A percentile compares a stretch with the other conserved stretches of the same genome.
Evolutionary conservation across 306 rosid genomes (phyloP).

Genomic region (Vigna angularis): DNA sequence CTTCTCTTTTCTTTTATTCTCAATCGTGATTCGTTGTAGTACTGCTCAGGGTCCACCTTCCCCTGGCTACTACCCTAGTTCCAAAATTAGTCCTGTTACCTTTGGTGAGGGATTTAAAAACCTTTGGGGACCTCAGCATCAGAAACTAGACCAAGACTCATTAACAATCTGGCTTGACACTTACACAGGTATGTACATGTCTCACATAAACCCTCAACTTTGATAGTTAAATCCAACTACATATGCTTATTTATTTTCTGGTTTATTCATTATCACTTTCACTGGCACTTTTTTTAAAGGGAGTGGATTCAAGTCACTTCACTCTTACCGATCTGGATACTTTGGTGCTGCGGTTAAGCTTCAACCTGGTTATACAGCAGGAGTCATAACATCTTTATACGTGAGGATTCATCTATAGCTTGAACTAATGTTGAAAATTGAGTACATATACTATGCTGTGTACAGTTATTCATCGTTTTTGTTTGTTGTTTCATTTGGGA

Average conservation of each 20-base stretch:
- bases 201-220: slow-evolving; percentile 5
- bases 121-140: slow-evolving; percentile 90
- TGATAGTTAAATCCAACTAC: background rate
- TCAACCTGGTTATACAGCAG: slow-evolving; percentile 89
- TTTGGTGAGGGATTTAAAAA: slow-evolving; percentile 71
- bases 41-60: slow-evolving; percentile 76
- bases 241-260: background rate
- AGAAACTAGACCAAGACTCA: slow-evolving; percentile 61
- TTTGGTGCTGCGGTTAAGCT: slow-evolving; percentile 81
- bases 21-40: slow-evolving; percentile 45
- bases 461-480: slow-evolving; percentile 10
- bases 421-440: background rate
- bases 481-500: slow-evolving; percentile 27
- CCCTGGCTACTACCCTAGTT: slow-evolving; percentile 79
- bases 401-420: slow-evolving; percentile 54
- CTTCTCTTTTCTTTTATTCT: slow-evolving; percentile 46
- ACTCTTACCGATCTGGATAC: slow-evolving; percentile 73
- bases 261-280: background rate
- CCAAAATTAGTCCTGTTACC: slow-evolving; percentile 54
- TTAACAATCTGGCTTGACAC: slow-evolving; percentile 80
- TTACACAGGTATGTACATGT: slow-evolving; percentile 59
- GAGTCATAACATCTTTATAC: slow-evolving; percentile 80
- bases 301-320: slow-evolving; percentile 88
- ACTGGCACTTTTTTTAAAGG: slow-evolving; percentile 51
- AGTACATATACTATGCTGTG: background rate